Base-by-base conservation (phyloP, 805 yeast species). In the Kodamaea hsintzibuensis region DNA sequence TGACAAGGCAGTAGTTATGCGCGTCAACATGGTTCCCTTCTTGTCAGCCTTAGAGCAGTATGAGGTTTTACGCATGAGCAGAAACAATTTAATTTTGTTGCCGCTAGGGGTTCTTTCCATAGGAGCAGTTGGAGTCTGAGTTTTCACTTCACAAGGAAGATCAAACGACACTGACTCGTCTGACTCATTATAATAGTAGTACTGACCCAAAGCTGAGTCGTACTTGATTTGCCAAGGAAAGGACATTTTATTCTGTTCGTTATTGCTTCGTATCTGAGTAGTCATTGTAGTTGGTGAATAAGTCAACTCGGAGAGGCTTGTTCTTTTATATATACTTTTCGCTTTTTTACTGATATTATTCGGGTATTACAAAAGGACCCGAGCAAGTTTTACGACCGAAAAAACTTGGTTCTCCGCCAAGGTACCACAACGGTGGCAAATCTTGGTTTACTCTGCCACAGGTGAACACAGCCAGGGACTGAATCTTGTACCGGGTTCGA, bases 101-200 rank as follows among this genome's bases (percentile, higher is more conserved):
- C 33, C 35, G 30, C 39, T 25, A 19, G 3, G 27, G 47, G 35
- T 22, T 13, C 38, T 45, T 13, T n/a, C 38, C 19, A n/a, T 19
- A 12, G 14, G 39, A 27, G 48, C n/a, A 37, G 42, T 25, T 17
- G n/a, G n/a, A 2, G 25, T 13, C 13, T 40, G 49, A 12, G 47
- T 49, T 33, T 46, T 49, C 16, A 59, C 60, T 22, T 59, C 62
- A 14, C 59, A 55, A 18, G 62, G 62, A 37, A 46, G 46, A 50
- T 59, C 62, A 43, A 57, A 59, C 16, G 56, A 40, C 16, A 55
- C 46, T 14, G 55, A 40, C 40, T 51, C 49, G 42, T 57, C 59
- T 13, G 27, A 33, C 22, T 52, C 53, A 50, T 59, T 56, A 19
- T 47, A 44, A 51, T 57, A 59, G 55, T 59, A 59, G 50, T 52